Evolutionary conservation across 768 basidiomycete genomes (phyloP).

Genomic region (Boletus fagicola): DNA sequence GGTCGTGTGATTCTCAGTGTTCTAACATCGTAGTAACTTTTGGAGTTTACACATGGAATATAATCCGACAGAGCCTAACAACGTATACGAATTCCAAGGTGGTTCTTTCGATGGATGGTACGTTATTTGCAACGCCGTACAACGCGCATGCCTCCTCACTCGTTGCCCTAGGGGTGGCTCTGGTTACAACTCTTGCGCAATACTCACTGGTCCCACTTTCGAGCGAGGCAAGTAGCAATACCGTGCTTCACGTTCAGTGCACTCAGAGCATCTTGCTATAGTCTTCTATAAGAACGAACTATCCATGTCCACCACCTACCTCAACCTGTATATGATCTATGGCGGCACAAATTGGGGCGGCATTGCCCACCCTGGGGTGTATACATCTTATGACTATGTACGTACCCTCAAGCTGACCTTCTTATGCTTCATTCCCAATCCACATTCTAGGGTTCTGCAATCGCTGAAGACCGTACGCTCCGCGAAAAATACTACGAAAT

Average conservation of each 20-base stretch:
- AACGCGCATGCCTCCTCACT: not conserved
- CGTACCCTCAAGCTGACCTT: not conserved
- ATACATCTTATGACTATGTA: conserved; percentile 62
- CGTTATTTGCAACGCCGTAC: conserved; percentile 32
- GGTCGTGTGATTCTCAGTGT: not conserved
- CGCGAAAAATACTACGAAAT: conserved; percentile 55
- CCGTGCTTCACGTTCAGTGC: not conserved
- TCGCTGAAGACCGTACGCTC: conserved; percentile 50
- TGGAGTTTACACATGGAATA: conserved; percentile 40
- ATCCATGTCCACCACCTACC: conserved; percentile 14
- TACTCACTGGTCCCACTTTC: conserved; percentile 25
- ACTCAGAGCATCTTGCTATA: conserved; percentile 2
- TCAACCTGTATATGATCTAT: conserved; percentile 57
- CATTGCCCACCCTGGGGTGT: conserved; percentile 54
- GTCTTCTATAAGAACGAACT: conserved; percentile 24
- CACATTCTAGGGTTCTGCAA: conserved; percentile 42
- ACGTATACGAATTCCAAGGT: conserved; percentile 33
- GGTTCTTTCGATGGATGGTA: conserved; percentile 56
- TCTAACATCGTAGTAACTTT: conserved; percentile 22
- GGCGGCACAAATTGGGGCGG: conserved; percentile 66
- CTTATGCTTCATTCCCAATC: not conserved
- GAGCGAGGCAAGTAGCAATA: conserved; percentile 18
- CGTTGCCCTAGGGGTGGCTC: conserved; percentile 21
- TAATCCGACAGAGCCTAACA: conserved; percentile 22
- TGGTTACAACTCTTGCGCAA: conserved; percentile 21